Percentiles rank a stretch among this genome's conserved stretches.
Evolutionary conservation across 345 rosid species (phyloP).

Genomic region (Garcia nutans): DNA sequence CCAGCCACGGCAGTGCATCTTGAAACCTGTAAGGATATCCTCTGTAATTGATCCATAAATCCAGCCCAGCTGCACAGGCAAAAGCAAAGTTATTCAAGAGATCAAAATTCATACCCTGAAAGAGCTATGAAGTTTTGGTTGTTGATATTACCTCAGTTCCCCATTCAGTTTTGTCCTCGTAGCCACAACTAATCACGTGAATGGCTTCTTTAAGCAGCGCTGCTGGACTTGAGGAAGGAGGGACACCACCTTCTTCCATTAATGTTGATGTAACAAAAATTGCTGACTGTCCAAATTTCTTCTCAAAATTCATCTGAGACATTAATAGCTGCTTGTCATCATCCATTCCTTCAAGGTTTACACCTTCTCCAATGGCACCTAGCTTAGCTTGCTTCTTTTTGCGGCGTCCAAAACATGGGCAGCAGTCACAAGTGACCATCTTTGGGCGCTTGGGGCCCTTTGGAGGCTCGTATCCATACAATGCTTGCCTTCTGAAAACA

Average conservation of each 20-base stretch:
- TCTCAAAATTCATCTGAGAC: conserved; percentile 94
- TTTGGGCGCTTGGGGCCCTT: conserved; percentile 66
- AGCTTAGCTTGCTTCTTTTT: conserved; percentile 57
- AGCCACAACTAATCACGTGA: conserved; percentile 96
- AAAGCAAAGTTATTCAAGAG: conserved; percentile 20
- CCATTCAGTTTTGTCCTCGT: conserved; percentile 99
- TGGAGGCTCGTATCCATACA: conserved; percentile 34
- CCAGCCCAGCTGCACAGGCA: conserved; percentile 77
- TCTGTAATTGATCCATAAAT: conserved; percentile 97
- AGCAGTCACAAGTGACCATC: conserved; percentile 94
- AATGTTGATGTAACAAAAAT: conserved; percentile 88
- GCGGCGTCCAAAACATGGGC: conserved; percentile 91
- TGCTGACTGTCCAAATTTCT: conserved; percentile 89
- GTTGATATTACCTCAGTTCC: conserved; percentile 72
- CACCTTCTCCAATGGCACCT: conserved; percentile 47
- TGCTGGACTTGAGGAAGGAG: conserved; percentile 97
- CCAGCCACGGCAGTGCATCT: too few relatives aligned
- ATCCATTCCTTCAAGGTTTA: conserved; percentile 56
- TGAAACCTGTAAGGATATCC: too few relatives aligned
- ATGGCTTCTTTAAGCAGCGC: conserved; percentile 95
- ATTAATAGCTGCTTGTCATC: conserved; percentile 77
- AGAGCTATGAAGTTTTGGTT: neutral
- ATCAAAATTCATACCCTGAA: neutral
- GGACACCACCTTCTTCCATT: conserved; percentile 95
- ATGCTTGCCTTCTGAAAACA: conserved; percentile 32